These are phyloP conservation scores for Volvariella surrecta DNA, from an alignment of 1,284 basidiomycete species.

Conservation along the genomic window DNA sequence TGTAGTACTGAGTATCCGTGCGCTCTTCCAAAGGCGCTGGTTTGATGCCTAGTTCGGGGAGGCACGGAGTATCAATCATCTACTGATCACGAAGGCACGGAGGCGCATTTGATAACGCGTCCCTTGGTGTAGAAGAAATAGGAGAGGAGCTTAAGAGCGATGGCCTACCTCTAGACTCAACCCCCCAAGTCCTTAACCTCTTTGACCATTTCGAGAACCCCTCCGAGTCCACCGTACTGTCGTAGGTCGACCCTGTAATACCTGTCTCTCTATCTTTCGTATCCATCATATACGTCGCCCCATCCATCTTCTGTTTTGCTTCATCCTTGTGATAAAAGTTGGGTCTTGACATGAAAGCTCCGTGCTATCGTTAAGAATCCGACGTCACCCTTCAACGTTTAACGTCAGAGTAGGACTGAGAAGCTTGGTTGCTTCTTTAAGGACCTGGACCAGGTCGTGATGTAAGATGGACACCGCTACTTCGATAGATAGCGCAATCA, in stretches of 20 bases:
- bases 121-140: too few relatives aligned
- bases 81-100: background rate
- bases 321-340: background rate
- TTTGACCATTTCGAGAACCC: slow-evolving; percentile 13
- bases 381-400: too few relatives aligned
- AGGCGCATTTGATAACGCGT: too few relatives aligned
- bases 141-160: background rate
- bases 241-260: too few relatives aligned
- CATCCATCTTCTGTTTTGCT: slow-evolving; percentile 1
- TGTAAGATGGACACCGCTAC: too few relatives aligned
- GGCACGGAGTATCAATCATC: background rate
- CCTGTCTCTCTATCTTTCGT: too few relatives aligned
- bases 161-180: slow-evolving; percentile 24
- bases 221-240: background rate
- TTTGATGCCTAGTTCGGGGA: slow-evolving; percentile 20
- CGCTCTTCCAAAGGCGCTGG: slow-evolving; percentile 34
- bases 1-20: slow-evolving; percentile 55
- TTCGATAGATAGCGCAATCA: too few relatives aligned
- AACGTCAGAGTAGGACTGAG: too few relatives aligned
- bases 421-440: too few relatives aligned
- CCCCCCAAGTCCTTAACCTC: slow-evolving; percentile 21
- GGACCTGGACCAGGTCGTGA: too few relatives aligned
- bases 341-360: background rate
- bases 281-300: background rate
- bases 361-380: slow-evolving; percentile 1